Base-by-base conservation (phyloP, 2,329 filamentous ascomycete species). In the Penicillium sp. region DNA sequence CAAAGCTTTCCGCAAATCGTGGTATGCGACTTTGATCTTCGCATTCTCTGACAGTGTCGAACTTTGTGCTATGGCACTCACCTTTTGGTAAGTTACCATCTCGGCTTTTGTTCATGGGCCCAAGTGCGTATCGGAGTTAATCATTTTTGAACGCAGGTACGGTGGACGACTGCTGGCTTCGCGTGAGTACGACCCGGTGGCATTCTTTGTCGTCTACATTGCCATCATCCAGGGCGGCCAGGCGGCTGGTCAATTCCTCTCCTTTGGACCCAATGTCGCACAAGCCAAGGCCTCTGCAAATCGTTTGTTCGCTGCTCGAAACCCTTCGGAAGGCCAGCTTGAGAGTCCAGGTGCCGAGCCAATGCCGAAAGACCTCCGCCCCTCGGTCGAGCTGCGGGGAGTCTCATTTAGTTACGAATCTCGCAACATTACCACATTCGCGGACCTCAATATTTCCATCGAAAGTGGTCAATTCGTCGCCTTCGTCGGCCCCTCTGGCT, bases 201-300 rank as follows among this genome's bases (percentile, higher is more conserved):
- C 79, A 18, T 86, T 85, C 64, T 85, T 84, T 63, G 77, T 83
- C 1, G 77, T 83, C 29, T 89, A 87, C 68, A 85, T 88, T 69
- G 83, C 86, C 0, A 79, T 88, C 8, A 82, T 89, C 27, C 83
- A 89, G 59, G 86, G 86, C 1, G 85, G 85, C 6, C 86, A 91
- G 69, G 78, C 80, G 0, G 86, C 87, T 0, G 88, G 86, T 0
- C 82, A 87, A 57, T 84, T 86, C 52, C 84, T 91, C 58, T 83
- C 83, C 40, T 88, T 89, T 60, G 84, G 84, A 0, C 84, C 86
- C 6, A 89, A 71, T 50, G 67, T 77, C 32, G 72, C 73, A 0
- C 73, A 75, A 48, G 74, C 75, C 11, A 68, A 67, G 1, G 66
- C 71, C 3, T 73, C 75, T 4, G 68, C 69, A 2, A 73, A 70